Percentiles rank a stretch among this genome's conserved stretches.
These are phyloP conservation scores for Mycena galopus DNA, from an alignment of 768 basidiomycete species.

Conservation along the genomic window DNA sequence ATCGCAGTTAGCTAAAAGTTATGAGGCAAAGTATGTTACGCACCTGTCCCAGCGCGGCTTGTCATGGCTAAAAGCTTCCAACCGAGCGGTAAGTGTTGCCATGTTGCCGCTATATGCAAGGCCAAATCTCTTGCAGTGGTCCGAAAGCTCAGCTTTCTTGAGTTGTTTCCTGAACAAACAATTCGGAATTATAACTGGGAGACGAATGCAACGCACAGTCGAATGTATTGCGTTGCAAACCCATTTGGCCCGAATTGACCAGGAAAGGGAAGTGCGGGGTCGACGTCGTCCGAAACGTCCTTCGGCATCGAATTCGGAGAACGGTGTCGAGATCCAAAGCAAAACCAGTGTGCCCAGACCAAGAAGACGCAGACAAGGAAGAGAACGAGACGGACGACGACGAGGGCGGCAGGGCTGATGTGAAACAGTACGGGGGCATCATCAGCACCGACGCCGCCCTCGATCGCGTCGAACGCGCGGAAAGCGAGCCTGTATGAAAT, in stretches of 20 bases:
- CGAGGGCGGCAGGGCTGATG: neutral
- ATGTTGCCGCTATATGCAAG: conserved; percentile 5
- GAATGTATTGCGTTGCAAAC: conserved; percentile 14
- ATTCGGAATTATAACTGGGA: no score
- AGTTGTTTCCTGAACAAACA: neutral
- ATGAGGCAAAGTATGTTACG: no score
- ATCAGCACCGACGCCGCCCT: neutral
- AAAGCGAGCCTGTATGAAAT: conserved; percentile 1
- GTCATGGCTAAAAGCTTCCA: neutral
- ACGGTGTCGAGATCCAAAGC: no score
- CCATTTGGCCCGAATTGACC: conserved; percentile 8
- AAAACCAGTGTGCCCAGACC: no score
- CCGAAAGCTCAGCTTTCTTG: neutral
- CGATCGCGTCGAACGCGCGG: neutral
- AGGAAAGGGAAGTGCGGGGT: conserved; percentile 4
- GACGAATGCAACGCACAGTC: neutral
- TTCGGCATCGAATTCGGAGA: neutral
- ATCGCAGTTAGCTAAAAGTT: neutral
- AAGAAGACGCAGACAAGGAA: neutral
- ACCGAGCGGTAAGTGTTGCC: neutral
- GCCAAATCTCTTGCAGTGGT: conserved; percentile 13
- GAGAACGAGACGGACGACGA: neutral
- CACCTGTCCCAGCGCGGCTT: conserved; percentile 4
- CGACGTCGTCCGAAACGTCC: neutral
- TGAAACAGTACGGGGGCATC: neutral